Evolutionary conservation across 176 grass and related monocot species (phyloP).

Genomic region (Elymus sibiricus): DNA sequence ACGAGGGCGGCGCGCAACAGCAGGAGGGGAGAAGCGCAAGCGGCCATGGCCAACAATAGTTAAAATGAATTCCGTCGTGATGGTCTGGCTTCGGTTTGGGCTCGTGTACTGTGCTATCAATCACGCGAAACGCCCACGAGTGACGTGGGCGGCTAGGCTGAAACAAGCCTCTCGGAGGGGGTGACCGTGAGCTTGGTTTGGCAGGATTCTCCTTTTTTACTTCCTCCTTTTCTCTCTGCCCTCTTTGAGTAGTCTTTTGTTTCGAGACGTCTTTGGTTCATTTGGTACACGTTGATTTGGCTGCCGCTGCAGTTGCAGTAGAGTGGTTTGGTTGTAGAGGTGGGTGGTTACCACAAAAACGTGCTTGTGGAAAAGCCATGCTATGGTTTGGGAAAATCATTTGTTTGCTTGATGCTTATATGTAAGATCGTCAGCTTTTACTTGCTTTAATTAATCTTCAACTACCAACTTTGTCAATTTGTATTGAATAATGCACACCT

Average conservation of each 20-base stretch:
- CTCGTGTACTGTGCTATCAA: not conserved
- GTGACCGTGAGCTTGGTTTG: not conserved
- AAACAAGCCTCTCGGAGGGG: not conserved
- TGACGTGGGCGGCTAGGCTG: not conserved
- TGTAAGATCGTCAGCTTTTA: no score
- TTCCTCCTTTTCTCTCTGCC: not conserved
- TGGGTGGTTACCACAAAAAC: not conserved
- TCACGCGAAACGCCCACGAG: not conserved
- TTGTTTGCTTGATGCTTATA: no score
- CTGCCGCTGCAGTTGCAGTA: not conserved
- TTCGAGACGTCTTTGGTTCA: not conserved
- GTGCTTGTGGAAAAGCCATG: not conserved
- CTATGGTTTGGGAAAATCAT: no score
- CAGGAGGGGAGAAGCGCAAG: constrained; percentile 3
- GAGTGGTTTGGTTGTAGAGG: not conserved
- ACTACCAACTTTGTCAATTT: no score
- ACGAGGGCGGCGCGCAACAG: not conserved
- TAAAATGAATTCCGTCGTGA: not conserved
- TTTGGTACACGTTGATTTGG: not conserved
- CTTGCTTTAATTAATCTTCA: no score
- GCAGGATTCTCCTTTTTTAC: not conserved
- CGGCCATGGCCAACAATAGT: constrained; percentile 6
- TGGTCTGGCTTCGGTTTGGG: not conserved
- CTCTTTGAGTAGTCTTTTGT: not conserved
- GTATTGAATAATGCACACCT: no score